Base-by-base conservation (phyloP, 805 yeast genomes). In the Metschnikowia cubensis region DNA sequence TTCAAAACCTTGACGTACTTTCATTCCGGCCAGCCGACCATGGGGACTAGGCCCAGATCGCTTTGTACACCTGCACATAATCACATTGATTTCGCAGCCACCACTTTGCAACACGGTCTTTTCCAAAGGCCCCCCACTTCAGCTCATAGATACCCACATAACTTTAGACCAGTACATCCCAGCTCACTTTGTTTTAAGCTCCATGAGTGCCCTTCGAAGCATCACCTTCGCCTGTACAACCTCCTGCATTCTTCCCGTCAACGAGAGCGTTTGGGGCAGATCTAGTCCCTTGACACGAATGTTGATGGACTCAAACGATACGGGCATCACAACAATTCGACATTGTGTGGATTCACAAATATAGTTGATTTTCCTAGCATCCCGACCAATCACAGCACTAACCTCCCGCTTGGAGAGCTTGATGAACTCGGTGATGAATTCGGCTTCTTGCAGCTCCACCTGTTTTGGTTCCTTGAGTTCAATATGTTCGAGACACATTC, bases 341-440 rank as follows among this genome's bases (percentile, higher is more conserved):
- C 58, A 56, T 14, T 38, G 48, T 11, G 58, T 47, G 6, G 46
- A 39, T n/a, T 42, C 29, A 18, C 50, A 42, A 18, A 56, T 55
- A 36, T 45, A 35, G 35, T 21, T 14, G 6, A 56, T 55, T 21
- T 52, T 41, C 14, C 32, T 35, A 4, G 50, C 55, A 10, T 50
- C 47, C 2, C 53, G 53, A 4, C 59, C 58, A 4, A 56, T 48
- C 5, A 55, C 36, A 5, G 52, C 51, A 15, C 53, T 44, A 3
- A 55, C 56, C 35, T 54, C 56, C 6, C 45, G 40, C 35, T 56
- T 56, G 18, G 51, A 22, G 10, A 56, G 49, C 14, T 49, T 47
- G 18, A 56, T 32, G n/a, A 49, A 44, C 34, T 56, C 58, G 4
- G 56, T 50, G 20, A 52, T 37, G n/a, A n/a, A 10, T 6, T 18